Conservation (phyloP, 805 yeast species). For the Lipomyces japonicus region DNA sequence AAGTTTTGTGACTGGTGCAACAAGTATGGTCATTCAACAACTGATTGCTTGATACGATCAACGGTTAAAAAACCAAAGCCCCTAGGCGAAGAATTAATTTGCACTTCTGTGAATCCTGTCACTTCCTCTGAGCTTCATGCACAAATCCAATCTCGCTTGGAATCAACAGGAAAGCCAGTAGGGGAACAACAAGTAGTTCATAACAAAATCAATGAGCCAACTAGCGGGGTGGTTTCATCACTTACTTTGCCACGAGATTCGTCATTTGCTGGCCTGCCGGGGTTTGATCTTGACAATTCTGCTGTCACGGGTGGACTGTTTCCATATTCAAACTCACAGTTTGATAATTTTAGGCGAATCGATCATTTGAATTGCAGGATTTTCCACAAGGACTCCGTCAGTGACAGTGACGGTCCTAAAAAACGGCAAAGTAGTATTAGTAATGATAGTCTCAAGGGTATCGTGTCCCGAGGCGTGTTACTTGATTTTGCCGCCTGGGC, state of each 20-base stretch:
- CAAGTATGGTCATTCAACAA: too few relatives aligned
- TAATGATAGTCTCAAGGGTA: conserved; percentile 31
- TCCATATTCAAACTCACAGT: conserved; percentile 35
- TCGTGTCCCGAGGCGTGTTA: conserved; percentile 38
- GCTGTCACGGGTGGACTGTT: conserved; percentile 34
- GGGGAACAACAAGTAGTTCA: too few relatives aligned
- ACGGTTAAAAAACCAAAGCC: too few relatives aligned
- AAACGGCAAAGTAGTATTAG: conserved; percentile 28
- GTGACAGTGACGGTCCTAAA: conserved; percentile 27
- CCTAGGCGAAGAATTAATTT: too few relatives aligned
- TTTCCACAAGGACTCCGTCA: conserved; percentile 31
- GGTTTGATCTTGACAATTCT: too few relatives aligned
- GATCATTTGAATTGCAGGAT: conserved; percentile 30
- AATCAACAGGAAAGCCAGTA: too few relatives aligned
- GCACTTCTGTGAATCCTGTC: too few relatives aligned
- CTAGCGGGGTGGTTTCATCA: conserved; percentile 23
- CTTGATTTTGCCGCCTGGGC: conserved; percentile 38
- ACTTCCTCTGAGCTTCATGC: too few relatives aligned
- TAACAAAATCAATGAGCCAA: too few relatives aligned
- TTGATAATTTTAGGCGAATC: conserved; percentile 36
- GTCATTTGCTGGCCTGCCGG: conserved; percentile 31
- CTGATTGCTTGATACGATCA: too few relatives aligned
- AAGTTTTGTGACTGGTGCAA: too few relatives aligned
- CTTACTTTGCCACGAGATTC: conserved; percentile 29
- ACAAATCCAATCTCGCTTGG: too few relatives aligned